Base-by-base conservation (phyloP, 805 yeast species). In the Wickerhamiella shivajii region DNA sequence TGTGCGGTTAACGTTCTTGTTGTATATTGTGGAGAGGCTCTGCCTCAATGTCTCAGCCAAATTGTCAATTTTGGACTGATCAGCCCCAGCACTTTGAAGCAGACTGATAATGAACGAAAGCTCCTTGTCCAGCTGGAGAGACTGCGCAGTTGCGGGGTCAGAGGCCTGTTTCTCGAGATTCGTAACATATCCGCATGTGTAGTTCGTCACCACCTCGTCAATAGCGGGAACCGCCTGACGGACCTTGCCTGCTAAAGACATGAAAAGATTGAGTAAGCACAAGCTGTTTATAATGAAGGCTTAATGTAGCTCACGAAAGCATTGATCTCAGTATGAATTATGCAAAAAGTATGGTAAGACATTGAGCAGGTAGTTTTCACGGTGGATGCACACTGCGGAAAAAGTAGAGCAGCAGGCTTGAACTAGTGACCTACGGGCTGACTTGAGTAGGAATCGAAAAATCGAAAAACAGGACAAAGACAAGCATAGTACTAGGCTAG, bases 121-220 rank as follows among this genome's bases (percentile, higher is more conserved):
- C 53, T 87, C 97, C 12, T 62, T 53, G 2, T 66, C 59, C 27
- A 84, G 64, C 50, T 79, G 72, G 28, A 84, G 53, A 44, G 69
- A 74, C 45, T 74, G 77, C 24, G 90, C 75, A 18, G 73, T 61
- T n/a, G 80, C 90, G 19, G 84, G 73, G 53, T 84, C 93, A 43
- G 72, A 75, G 0, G 90, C 81, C 13, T 79, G 64, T 32, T 62
- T 64, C n/a, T 83, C 71, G 13, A 90, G 60, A 58, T 84, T 85
- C 39, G 77, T 75, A 35, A 83, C 52, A 47, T 85, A 90, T 1
- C 98, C 98, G 24, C 77, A 76, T 3, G 93, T 92, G 52, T 90
- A 90, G 41, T 84, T 90, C 1, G 76, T 64, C 67, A 90, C 93
- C 8, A 84, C 71, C 1, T 85, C 75, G 49, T 90, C 98, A 29